These are phyloP conservation scores for Pythium dissotocum DNA, from an alignment of 352 stramenopile species.

Conservation along the genomic window DNA sequence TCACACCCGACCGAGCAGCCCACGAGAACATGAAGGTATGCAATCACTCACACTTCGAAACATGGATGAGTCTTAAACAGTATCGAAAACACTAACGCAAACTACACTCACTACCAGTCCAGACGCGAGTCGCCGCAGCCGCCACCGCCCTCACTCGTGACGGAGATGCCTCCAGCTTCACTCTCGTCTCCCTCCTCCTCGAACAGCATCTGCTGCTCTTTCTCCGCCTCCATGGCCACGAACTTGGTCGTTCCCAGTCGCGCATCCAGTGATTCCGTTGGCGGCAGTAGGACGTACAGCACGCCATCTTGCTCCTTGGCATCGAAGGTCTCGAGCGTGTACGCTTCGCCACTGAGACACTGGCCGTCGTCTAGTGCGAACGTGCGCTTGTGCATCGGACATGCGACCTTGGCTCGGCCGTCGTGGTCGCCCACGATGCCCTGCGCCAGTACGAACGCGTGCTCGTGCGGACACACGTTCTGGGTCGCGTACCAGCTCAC, in stretches of 20 bases:
- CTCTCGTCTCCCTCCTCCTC: too few species aligned
- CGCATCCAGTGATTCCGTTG: slow-evolving; percentile 71
- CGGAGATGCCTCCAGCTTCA: not conserved
- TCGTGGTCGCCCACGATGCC: slow-evolving; percentile 86
- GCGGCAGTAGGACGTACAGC: slow-evolving; percentile 82
- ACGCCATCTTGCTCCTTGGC: slow-evolving; percentile 72
- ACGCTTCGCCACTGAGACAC: slow-evolving; percentile 64
- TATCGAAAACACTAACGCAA: too few species aligned
- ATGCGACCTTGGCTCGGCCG: slow-evolving; percentile 86
- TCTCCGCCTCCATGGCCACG: slow-evolving; percentile 4
- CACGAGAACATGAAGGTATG: too few species aligned
- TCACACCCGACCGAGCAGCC: too few species aligned
- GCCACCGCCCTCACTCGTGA: slow-evolving; percentile 7
- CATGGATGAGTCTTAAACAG: too few species aligned
- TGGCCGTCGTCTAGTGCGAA: slow-evolving; percentile 80
- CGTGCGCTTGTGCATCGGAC: slow-evolving; percentile 92
- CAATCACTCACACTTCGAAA: too few species aligned
- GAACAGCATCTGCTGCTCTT: too few species aligned
- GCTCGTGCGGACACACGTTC: slow-evolving; percentile 93
- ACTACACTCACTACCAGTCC: slow-evolving; percentile 3
- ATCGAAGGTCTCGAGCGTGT: slow-evolving; percentile 85
- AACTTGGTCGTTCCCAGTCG: slow-evolving; percentile 70
- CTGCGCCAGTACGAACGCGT: slow-evolving; percentile 92
- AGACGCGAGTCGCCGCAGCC: slow-evolving; percentile 7
- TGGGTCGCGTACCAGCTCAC: slow-evolving; percentile 91